phyloP scores from a whole-genome alignment of 768 basidiomycete species.

The Rhodotorula toruloides region DNA sequence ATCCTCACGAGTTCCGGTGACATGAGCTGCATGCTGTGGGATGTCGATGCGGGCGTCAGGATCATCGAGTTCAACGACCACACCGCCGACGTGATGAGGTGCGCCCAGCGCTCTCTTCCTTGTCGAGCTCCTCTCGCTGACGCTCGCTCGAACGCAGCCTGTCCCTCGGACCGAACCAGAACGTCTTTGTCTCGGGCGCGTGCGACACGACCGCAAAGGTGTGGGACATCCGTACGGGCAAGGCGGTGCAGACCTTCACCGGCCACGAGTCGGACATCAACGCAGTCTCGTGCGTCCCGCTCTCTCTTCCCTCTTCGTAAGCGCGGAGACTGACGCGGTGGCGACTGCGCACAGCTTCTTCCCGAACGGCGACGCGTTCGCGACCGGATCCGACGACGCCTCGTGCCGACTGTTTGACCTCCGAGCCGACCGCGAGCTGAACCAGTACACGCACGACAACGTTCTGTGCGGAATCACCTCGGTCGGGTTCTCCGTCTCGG shows the following conservation, averaged over 20 bases:
- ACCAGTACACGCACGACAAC: slow-evolving; percentile 96
- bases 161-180: slow-evolving; percentile 89
- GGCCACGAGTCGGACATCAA: slow-evolving; percentile 99
- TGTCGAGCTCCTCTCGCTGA: slow-evolving; percentile 12
- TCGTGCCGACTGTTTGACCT: slow-evolving; percentile 98
- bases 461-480: slow-evolving; percentile 98
- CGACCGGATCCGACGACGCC: slow-evolving; percentile 96
- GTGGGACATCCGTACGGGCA: slow-evolving; percentile 97
- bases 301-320: neutral
- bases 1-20: slow-evolving; percentile 97
- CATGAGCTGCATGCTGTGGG: slow-evolving; percentile 99
- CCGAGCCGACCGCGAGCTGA: slow-evolving; percentile 92
- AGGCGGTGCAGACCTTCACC: slow-evolving; percentile 96
- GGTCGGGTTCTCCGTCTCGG: slow-evolving; percentile 96
- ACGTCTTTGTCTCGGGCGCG: slow-evolving; percentile 95
- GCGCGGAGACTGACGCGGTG: neutral
- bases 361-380: slow-evolving; percentile 98
- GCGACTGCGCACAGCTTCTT: slow-evolving; percentile 58
- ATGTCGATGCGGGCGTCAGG: slow-evolving; percentile 93
- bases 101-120: slow-evolving; percentile 40
- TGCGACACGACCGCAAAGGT: slow-evolving; percentile 98
- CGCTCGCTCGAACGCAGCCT: slow-evolving; percentile 54
- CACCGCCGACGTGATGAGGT: slow-evolving; percentile 99
- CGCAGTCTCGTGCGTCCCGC: slow-evolving; percentile 77
- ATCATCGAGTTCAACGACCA: slow-evolving; percentile 99